Base-by-base conservation (phyloP, 2,329 filamentous ascomycete genomes). In the Paecilomyces variotii region DNA sequence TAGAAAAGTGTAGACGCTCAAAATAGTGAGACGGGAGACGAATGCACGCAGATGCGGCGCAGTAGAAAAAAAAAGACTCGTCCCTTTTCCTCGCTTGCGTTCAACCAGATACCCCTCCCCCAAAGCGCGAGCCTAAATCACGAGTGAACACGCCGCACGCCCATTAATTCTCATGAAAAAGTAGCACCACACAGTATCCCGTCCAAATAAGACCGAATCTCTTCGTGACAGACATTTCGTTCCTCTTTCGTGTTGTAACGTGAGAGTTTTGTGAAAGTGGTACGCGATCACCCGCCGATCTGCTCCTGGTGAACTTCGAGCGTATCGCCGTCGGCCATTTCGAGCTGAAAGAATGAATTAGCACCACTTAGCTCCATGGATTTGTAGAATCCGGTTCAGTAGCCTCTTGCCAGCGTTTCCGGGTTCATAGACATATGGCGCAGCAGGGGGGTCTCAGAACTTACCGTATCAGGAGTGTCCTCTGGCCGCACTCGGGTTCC, bases 261-360 rank as follows among this genome's bases (percentile, higher is more conserved):
- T 45, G 35, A 45, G 35, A 45, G 19, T 19, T 45, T 45, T n/a
- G 14, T 19, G 12, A n/a, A 19, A 28, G 11, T 14, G 14, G 27
- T 24, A 30, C 49, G 14, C 28, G 3, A 57, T 66, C 59, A 74
- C 19, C 92, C 93, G 61, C 94, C 94, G 62, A 97, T 94, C 79
- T 99, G 94, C 75, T 99, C 94, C 75, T 97, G 94, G 74, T 97
- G 93, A 27, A 99, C 94, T 72, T 99, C 94, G 27, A 99, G 86
- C 0, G 90, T 95, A 70, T 99, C 94, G 35, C 94, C 93, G 67
- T 99, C 94, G 64, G 86, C 81, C 94, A 99, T 99, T 62, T 97
- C 94, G 57, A 97, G 87, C 94, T 97, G 68, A 56, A 60, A 34
- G 30, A 49, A 51, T 57, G 11, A 53, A 57, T 54, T 26, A 60